These are phyloP conservation scores for Ciborinia camelliae DNA, from an alignment of 2,329 filamentous ascomycete species.

Conservation along the genomic window DNA sequence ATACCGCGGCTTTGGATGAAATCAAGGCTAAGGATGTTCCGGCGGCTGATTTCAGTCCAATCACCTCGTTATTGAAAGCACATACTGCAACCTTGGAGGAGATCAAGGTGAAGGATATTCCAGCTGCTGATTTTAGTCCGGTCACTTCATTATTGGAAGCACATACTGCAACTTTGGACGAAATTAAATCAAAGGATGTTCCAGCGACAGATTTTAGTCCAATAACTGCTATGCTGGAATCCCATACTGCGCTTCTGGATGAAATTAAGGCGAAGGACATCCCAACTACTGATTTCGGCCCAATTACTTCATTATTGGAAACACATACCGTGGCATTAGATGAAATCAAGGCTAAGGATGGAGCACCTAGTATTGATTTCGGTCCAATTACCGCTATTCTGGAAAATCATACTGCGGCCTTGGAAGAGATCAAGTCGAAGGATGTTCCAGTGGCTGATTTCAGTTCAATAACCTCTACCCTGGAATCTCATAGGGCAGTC, in stretches of 20 bases:
- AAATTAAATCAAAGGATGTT: slow-evolving; percentile 21
- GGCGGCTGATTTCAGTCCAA: not conserved
- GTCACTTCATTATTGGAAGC: slow-evolving; percentile 14
- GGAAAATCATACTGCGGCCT: slow-evolving; percentile 20
- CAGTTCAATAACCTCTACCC: slow-evolving; percentile 3
- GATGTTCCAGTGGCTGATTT: slow-evolving; percentile 12
- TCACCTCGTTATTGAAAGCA: slow-evolving; percentile 15
- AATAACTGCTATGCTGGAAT: slow-evolving; percentile 18
- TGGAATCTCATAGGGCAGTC: slow-evolving; percentile 12
- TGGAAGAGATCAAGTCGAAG: slow-evolving; percentile 23
- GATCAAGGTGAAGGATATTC: slow-evolving; percentile 19
- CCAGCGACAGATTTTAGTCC: not conserved
- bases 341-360: slow-evolving; percentile 19
- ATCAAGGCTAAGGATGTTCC: slow-evolving; percentile 20
- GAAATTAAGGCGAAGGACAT: slow-evolving; percentile 23
- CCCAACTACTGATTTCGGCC: not conserved
- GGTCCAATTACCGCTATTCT: slow-evolving; percentile 26
- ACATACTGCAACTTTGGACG: slow-evolving; percentile 15
- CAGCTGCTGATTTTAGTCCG: not conserved
- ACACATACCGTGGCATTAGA: slow-evolving; percentile 10
- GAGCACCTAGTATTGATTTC: slow-evolving; percentile 20
- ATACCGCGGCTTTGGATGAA: slow-evolving; percentile 15
- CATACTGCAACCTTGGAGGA: slow-evolving; percentile 18
- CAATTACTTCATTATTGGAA: slow-evolving; percentile 11
- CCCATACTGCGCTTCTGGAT: slow-evolving; percentile 23